Evolutionary conservation across 768 basidiomycete genomes (phyloP), one percentile per base, ranked within the genome.

Genomic region (Boletus speciosus): DNA sequence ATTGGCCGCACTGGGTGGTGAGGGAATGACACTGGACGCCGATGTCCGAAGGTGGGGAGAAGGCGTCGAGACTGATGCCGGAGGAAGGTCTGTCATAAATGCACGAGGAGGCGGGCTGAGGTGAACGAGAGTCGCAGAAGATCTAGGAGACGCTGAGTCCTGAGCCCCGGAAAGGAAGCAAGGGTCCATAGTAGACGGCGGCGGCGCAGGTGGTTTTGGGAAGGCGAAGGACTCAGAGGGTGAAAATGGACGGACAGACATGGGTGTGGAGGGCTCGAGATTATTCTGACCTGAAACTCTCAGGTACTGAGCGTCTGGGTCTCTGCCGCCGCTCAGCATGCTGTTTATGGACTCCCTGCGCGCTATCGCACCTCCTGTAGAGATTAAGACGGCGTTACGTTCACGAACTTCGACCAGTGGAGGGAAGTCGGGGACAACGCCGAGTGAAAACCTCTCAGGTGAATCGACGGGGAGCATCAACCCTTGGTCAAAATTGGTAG

Each of bases 151-250:
- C 1, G 1, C 6, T 40, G 11, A 10, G n/a, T 3, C 46, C 6
- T 47, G 53, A 12, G 34, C 34, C 2, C 15, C 34, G 3, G 41
- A n/a, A 34, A 43, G 2, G 25, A 36, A 27, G 43, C 50, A 45
- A 32, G 57, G 45, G 29, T 55, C 50, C 11, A 27, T 9, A 14
- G 49, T 11, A 11, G 46, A 23, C 7, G 42, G 7, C 2, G 36
- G 51, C 1, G 49, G 57, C 14, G n/a, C 61, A 5, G 83, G 84
- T 2, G 86, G 86, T 51, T 79, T 80, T 3, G 86, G 86, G 74
- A 88, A 88, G 9, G 82, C 69, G 68, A 85, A 88, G 5, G 81
- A 79, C 64, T 88, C 86, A 16, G 80, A 79, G 11, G 83, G 81
- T 0, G 84, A 81, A 72, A 85, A 86, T 2, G 83, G 84, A 38